Conservation (phyloP, 352 stramenopile genomes). For the Phytophthora melonis region DNA sequence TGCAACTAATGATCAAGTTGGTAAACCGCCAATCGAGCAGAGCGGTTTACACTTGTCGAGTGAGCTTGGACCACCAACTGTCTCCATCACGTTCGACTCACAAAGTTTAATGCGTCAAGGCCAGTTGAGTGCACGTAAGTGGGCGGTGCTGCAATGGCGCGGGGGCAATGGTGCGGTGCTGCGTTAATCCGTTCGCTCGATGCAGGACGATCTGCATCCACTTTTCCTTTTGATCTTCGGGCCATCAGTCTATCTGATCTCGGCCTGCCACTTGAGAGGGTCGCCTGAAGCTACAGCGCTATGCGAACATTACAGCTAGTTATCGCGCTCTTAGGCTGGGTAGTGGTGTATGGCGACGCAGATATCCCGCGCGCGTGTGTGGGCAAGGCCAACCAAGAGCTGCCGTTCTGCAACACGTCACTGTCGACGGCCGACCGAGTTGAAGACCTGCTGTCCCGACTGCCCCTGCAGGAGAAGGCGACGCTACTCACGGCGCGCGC, state of each 20-base stretch:
- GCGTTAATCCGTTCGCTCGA: not conserved
- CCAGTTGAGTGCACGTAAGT: not conserved
- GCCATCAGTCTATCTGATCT: not conserved
- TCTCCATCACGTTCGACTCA: not conserved
- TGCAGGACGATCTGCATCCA: not conserved
- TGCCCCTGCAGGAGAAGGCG: constrained; percentile 80
- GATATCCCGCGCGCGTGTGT: constrained; percentile 19
- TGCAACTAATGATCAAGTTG: not conserved
- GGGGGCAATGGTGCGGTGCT: not conserved
- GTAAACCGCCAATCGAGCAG: not conserved
- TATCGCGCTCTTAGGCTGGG: not conserved
- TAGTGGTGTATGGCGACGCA: not conserved
- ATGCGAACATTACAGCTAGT: not conserved
- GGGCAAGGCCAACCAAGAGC: constrained; percentile 17
- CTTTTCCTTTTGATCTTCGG: not conserved
- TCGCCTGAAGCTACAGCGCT: not conserved
- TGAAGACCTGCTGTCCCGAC: constrained; percentile 72
- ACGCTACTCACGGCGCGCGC: constrained; percentile 76
- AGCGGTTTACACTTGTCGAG: not conserved
- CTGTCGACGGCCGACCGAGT: constrained; percentile 71
- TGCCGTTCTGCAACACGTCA: constrained; percentile 54
- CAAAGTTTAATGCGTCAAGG: not conserved
- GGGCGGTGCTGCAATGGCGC: not conserved
- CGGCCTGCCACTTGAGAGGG: not conserved
- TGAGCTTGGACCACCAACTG: not conserved